Evolutionary conservation across 2,329 filamentous ascomycete genomes (phyloP).

Genomic region (Aspergillus hortae): DNA sequence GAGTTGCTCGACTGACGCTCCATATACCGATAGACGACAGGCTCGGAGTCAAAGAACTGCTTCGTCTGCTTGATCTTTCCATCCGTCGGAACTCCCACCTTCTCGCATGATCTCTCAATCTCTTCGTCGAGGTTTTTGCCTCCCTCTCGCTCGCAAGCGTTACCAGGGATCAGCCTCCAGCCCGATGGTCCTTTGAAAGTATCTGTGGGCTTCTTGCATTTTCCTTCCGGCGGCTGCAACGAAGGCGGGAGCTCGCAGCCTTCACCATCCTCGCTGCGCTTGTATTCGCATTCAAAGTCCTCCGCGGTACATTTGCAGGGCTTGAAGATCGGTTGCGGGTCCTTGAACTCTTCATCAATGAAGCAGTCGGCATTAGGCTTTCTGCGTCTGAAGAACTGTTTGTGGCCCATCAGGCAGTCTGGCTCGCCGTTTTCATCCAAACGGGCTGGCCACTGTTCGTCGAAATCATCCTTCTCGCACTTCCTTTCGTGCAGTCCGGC

Average conservation of each 20-base stretch:
- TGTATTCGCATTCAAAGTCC: slow-evolving; percentile 97
- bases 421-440: slow-evolving; percentile 75
- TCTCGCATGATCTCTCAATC: slow-evolving; percentile 73
- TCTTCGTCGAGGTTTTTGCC: slow-evolving; percentile 66
- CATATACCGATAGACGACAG: slow-evolving; percentile 66
- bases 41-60: slow-evolving; percentile 59
- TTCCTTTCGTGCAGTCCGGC: slow-evolving; percentile 72
- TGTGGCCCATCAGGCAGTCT: slow-evolving; percentile 93
- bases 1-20: slow-evolving; percentile 66
- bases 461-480: slow-evolving; percentile 69
- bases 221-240: slow-evolving; percentile 64
- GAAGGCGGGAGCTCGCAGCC: slow-evolving; percentile 65
- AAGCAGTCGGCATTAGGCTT: slow-evolving; percentile 90
- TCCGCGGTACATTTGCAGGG: slow-evolving; percentile 75
- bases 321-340: slow-evolving; percentile 66
- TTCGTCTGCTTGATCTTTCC: slow-evolving; percentile 64
- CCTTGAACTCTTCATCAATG: slow-evolving; percentile 78
- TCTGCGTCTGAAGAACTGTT: slow-evolving; percentile 77
- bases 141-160: slow-evolving; percentile 62
- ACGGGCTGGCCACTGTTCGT: slow-evolving; percentile 76
- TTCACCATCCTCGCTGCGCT: slow-evolving; percentile 63
- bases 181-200: slow-evolving; percentile 84
- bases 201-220: slow-evolving; percentile 68
- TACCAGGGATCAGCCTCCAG: slow-evolving; percentile 85
- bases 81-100: slow-evolving; percentile 52